phyloP scores from a whole-genome alignment of 345 rosid genomes.

The Eucalyptus pumila region DNA sequence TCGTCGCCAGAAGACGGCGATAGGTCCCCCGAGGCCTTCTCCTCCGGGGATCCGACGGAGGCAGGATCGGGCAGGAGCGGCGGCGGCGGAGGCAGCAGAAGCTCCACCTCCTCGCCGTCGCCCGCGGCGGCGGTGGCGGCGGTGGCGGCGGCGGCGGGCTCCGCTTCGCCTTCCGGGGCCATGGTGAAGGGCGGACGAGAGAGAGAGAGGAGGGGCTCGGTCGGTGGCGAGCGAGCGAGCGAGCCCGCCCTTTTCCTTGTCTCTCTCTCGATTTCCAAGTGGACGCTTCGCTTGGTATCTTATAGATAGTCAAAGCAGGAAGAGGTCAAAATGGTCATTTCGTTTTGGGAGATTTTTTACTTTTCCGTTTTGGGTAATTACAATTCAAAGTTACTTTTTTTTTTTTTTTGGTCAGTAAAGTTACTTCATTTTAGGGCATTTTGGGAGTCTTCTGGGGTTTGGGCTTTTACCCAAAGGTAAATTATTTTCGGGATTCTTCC shows the following conservation, averaged over 20 bases:
- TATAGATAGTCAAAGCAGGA: background rate
- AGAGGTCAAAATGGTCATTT: background rate
- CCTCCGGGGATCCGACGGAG: conserved; percentile 20
- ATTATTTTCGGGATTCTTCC: background rate
- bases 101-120: background rate
- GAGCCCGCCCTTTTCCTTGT: background rate
- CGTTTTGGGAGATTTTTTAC: background rate
- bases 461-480: background rate
- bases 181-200: conserved; percentile 13
- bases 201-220: background rate
- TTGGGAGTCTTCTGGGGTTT: background rate
- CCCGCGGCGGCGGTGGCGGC: conserved; percentile 1
- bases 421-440: background rate
- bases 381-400: background rate
- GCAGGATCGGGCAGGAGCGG: background rate
- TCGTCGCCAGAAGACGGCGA: conserved; percentile 31
- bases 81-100: background rate
- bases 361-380: background rate
- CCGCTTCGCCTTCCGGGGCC: conserved; percentile 16
- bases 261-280: background rate
- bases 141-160: conserved; percentile 1
- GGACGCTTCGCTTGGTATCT: background rate
- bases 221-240: background rate
- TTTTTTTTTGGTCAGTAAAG: too few relatives aligned
- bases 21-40: background rate